These are phyloP conservation scores for Mycena filopes DNA, from an alignment of 768 basidiomycete genomes.

Conservation along the genomic window DNA sequence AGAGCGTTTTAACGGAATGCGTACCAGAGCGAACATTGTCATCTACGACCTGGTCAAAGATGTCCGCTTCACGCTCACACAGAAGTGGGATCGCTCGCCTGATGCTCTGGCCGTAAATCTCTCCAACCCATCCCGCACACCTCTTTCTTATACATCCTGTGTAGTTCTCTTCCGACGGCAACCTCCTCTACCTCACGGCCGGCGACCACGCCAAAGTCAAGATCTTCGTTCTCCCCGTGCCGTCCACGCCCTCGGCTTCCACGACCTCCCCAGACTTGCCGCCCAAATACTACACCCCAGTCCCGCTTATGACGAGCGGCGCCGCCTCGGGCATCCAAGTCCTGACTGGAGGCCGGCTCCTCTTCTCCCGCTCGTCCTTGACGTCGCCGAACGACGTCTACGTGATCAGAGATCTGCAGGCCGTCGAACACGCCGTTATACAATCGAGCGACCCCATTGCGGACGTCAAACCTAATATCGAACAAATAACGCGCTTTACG, in stretches of 20 bases:
- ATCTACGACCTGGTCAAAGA: slow-evolving; percentile 78
- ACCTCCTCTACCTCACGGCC: slow-evolving; percentile 76
- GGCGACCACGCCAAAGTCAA: slow-evolving; percentile 85
- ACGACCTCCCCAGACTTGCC: slow-evolving; percentile 62
- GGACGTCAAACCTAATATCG: slow-evolving; percentile 48
- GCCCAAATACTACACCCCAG: slow-evolving; percentile 61
- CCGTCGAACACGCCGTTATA: slow-evolving; percentile 53
- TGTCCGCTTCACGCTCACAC: slow-evolving; percentile 79
- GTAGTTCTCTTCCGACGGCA: slow-evolving; percentile 81
- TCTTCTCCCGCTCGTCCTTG: slow-evolving; percentile 81
- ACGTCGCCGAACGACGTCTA: slow-evolving; percentile 85
- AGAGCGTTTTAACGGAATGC: slow-evolving; percentile 1
- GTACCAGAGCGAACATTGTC: slow-evolving; percentile 74
- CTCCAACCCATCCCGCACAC: no score
- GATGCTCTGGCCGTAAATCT: slow-evolving; percentile 68
- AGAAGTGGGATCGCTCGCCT: slow-evolving; percentile 88
- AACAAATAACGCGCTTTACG: slow-evolving; percentile 75
- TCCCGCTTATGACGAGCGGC: slow-evolving; percentile 67
- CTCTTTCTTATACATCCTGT: slow-evolving; percentile 7
- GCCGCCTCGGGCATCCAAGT: slow-evolving; percentile 71
- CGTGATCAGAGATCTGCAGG: slow-evolving; percentile 61
- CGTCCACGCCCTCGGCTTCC: slow-evolving; percentile 66
- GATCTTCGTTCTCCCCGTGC: slow-evolving; percentile 75
- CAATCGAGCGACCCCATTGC: slow-evolving; percentile 41
- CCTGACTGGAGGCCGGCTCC: slow-evolving; percentile 66